Evolutionary conservation across 164 flowering plant species (phyloP), one percentile per base, ranked within the genome.

Genomic region (Aristolochia contorta): DNA sequence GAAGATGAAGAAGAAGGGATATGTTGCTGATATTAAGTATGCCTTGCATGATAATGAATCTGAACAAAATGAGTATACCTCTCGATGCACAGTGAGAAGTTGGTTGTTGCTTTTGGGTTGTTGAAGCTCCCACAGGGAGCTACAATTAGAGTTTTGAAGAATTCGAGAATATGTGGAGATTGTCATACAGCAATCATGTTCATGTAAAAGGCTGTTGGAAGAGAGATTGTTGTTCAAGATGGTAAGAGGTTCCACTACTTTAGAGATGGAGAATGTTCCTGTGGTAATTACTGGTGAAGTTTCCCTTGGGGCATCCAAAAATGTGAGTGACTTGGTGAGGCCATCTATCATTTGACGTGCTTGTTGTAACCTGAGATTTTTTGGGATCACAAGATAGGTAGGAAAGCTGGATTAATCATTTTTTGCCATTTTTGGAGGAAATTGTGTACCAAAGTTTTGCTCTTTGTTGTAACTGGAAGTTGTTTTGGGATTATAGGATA

Each of bases 11-110:
- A 78, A 79, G 73, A 60, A 82, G 55, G 96, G 96, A 0, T 88
- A 66, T 54, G 47, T 66, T 19, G 64, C 69, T 2, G 59, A 66
- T 30, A 82, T 90, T 13, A 83, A 70, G 62, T 76, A 64, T 64
- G 91, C 73, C 46, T 66, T 84, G 76, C 93, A 79, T 56, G 89
- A 82, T 71, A 76, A 78, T 72, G 86, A 77, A 59, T 67, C 65
- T 47, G 83, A 83, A 62, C 82, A 82, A 50, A 86, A 86, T 60
- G 91, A 86, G 55, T 32, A 72, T 64, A 52, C 3, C 65, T 89
- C 66, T 78, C 93, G 13, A 82, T 82, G 54, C 96, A 89, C 54
- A 85, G 96, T 67, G 96, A 89, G 79, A 89, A 82, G 78, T 78
- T 89, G 51, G 96, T 94, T 13, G 91, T 86, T 69, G 89, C 66